phyloP scores from a whole-genome alignment of 2,329 filamentous ascomycete genomes.

The Penicillium sp. region DNA sequence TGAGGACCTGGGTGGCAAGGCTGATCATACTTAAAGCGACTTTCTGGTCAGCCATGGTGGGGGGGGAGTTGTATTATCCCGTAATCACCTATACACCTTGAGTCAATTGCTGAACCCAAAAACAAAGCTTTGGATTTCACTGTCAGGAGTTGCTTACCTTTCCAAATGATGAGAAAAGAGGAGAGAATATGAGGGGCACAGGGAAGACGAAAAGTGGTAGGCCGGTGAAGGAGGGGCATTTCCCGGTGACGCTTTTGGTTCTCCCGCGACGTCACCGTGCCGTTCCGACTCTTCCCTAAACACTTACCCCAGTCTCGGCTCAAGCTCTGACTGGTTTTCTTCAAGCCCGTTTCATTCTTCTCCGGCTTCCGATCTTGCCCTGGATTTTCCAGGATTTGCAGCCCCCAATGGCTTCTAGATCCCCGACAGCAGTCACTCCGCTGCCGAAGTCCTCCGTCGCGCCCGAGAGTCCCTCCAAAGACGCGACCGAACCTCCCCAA shows the following conservation, averaged over 20 bases:
- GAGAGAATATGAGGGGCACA: constrained; percentile 4
- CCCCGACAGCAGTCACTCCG: constrained; percentile 41
- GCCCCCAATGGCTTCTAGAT: constrained; percentile 36
- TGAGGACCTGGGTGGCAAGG: constrained; percentile 31
- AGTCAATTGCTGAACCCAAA: constrained; percentile 21
- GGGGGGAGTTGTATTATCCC: constrained; percentile 14
- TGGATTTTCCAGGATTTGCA: neutral
- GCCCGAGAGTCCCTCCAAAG: constrained; percentile 36
- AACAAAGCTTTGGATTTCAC: neutral
- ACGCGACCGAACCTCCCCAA: constrained; percentile 47
- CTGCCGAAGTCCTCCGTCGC: constrained; percentile 40
- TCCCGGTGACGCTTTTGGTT: constrained; percentile 38
- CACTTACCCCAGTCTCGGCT: constrained; percentile 23
- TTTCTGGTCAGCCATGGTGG: constrained; percentile 69
- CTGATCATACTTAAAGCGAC: constrained; percentile 61
- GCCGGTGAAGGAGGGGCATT: constrained; percentile 35
- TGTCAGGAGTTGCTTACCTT: constrained; percentile 7
- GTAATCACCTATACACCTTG: constrained; percentile 16
- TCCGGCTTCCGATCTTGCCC: constrained; percentile 5
- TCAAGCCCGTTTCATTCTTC: constrained; percentile 2
- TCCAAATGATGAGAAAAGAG: constrained; percentile 15
- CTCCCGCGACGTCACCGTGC: constrained; percentile 36
- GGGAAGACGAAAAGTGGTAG: constrained; percentile 15
- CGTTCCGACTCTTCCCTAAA: constrained; percentile 39
- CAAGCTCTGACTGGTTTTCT: constrained; percentile 20